Base-by-base conservation (phyloP, 2,329 filamentous ascomycete genomes). In the Xylaria sp. region DNA sequence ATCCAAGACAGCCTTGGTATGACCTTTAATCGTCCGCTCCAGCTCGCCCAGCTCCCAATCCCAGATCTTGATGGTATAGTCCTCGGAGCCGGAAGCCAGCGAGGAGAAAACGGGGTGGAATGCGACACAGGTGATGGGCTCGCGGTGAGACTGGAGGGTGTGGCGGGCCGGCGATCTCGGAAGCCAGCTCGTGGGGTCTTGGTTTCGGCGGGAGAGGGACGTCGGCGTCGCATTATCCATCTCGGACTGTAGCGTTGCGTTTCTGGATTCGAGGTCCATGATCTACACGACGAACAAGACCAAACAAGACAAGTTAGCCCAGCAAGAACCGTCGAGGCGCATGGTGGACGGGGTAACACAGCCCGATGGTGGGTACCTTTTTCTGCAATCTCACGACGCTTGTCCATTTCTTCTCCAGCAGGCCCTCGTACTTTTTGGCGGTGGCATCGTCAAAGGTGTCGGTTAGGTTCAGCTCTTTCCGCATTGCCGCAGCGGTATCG, bases 351-450 rank as follows among this genome's bases (percentile, higher is more conserved):
- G 12, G 53, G 32, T 13, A 23, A 50, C 13, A 50, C 34, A 39
- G 34, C 48, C 36, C 52, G 23, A 32, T 23, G 4, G 50, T 23
- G 30, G 48, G 80, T 59, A 92, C 93, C 92, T 97, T 98, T 82
- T 97, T 97, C 82, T 98, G 95, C 80, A 98, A 81, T 69, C 95
- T 88, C 76, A 97, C 94, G 32, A 98, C 92, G 76, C 93, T 96
- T 23, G 95, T 98, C 95, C 95, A 98, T 84, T 98, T 98, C 87
- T 97, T 97, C 85, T 98, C 95, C 73, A 98, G 82, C 32, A 98
- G 82, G 1, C 93, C 92, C 81, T 97, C 94, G 82, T 97, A 98
- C 82, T 97, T 97, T 84, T 97, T 97, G 60, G 91, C 87, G 23
- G 93, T 97, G 20, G 88, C 87, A 70, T 92, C 85, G 78, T 97